phyloP scores from a whole-genome alignment of 2,329 filamentous ascomycete genomes.

The Cordyceps fumosorosea region DNA sequence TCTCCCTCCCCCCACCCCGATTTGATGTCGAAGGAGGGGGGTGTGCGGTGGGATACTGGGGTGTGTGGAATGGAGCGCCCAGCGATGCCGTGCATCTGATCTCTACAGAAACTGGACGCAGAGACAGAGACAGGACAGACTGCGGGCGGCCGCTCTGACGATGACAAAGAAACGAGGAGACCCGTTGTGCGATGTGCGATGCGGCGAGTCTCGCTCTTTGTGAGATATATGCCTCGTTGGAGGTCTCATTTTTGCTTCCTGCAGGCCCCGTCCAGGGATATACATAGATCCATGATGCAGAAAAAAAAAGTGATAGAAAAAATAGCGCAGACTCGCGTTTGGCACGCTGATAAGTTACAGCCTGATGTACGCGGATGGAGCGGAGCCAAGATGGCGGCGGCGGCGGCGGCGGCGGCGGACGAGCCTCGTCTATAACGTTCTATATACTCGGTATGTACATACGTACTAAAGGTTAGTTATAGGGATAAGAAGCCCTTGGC shows the following conservation, averaged over 20 bases:
- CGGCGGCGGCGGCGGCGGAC: no score
- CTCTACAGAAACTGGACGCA: neutral
- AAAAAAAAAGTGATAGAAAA: neutral
- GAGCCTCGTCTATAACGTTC: neutral
- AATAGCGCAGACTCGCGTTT: neutral
- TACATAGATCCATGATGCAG: no score
- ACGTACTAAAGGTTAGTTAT: no score
- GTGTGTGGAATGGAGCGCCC: neutral
- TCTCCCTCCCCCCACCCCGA: neutral
- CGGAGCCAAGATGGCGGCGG: neutral
- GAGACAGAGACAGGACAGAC: neutral
- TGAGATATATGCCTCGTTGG: no score
- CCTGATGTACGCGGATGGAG: neutral
- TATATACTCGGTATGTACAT: no score
- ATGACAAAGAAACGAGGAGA: neutral
- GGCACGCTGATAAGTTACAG: no score
- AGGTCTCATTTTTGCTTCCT: no score
- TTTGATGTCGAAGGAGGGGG: neutral
- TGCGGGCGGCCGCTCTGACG: neutral
- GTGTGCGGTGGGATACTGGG: neutral
- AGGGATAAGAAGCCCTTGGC: neutral
- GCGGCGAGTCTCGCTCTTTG: no score
- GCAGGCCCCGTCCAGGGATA: no score
- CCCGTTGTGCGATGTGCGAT: no score
- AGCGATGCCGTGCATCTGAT: slow-evolving; percentile 8